These are phyloP conservation scores for Schwanniomyces polymorphus DNA, from an alignment of 805 yeast genomes.

Conservation along the genomic window DNA sequence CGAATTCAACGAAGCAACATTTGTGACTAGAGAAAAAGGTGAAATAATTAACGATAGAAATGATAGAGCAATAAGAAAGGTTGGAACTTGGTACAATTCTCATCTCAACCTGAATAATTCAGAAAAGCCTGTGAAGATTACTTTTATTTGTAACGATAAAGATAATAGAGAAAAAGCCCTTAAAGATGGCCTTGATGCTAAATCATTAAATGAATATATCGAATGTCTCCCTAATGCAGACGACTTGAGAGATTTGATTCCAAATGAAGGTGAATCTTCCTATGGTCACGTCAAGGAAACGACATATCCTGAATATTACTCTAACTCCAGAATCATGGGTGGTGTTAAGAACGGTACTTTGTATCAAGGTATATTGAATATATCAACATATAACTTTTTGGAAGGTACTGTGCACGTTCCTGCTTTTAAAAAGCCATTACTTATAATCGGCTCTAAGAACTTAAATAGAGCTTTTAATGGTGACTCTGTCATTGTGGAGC, in stretches of 20 bases:
- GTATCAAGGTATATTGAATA: slow-evolving; percentile 79
- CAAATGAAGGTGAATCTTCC: slow-evolving; percentile 48
- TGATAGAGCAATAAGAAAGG: slow-evolving; percentile 82
- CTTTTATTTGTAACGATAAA: slow-evolving; percentile 77
- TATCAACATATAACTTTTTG: slow-evolving; percentile 82
- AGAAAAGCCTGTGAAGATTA: slow-evolving; percentile 41
- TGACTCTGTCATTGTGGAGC: slow-evolving; percentile 87
- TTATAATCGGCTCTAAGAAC: slow-evolving; percentile 79
- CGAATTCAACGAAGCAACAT: slow-evolving; percentile 79
- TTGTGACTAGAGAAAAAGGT: slow-evolving; percentile 55
- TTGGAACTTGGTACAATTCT: slow-evolving; percentile 66
- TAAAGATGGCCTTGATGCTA: slow-evolving; percentile 52
- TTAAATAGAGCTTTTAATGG: slow-evolving; percentile 91
- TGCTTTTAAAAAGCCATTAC: slow-evolving; percentile 76
- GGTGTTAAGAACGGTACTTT: slow-evolving; percentile 86
- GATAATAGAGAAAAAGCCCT: slow-evolving; percentile 60
- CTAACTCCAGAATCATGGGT: slow-evolving; percentile 82
- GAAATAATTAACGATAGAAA: slow-evolving; percentile 88
- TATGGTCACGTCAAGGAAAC: slow-evolving; percentile 46
- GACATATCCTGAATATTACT: slow-evolving; percentile 73
- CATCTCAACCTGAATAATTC: slow-evolving; percentile 51
- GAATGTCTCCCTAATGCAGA: slow-evolving; percentile 66
- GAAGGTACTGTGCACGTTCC: slow-evolving; percentile 80
- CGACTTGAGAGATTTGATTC: slow-evolving; percentile 77
- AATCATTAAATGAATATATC: slow-evolving; percentile 68